These are phyloP conservation scores for Tetrahymena borealis DNA, from an alignment of 73 alveolate species.

Conservation along the genomic window DNA sequence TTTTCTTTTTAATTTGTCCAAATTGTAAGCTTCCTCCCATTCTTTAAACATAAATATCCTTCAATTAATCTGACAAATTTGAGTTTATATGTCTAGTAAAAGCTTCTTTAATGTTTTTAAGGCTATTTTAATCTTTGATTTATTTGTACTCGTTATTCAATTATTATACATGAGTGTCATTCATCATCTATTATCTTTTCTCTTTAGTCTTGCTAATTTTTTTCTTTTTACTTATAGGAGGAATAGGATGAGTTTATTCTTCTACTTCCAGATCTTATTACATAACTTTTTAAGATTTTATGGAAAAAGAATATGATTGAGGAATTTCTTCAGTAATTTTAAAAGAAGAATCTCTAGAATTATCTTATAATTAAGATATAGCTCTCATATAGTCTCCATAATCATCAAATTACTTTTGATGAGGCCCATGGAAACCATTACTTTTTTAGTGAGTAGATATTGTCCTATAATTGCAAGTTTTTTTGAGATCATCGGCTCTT, in stretches of 20 bases:
- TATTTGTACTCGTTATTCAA: background rate
- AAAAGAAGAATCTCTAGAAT: background rate
- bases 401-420: background rate
- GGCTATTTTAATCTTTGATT: background rate
- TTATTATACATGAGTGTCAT: background rate
- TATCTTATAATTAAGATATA: background rate
- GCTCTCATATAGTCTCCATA: background rate
- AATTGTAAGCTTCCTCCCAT: background rate
- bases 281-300: no score
- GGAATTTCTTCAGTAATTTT: background rate
- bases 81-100: background rate
- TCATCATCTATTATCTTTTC: background rate
- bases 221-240: background rate
- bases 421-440: background rate
- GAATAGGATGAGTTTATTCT: no score
- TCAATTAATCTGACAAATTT: background rate
- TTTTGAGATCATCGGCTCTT: background rate
- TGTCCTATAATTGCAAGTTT: background rate
- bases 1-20: background rate
- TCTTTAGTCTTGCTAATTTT: background rate
- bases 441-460: background rate
- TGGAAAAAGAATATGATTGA: background rate
- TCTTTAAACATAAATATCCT: background rate
- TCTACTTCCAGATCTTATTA: no score
- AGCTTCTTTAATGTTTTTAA: background rate